phyloP scores from a whole-genome alignment of 1,139 yeast species.

The Suhomyces bribrorum region DNA sequence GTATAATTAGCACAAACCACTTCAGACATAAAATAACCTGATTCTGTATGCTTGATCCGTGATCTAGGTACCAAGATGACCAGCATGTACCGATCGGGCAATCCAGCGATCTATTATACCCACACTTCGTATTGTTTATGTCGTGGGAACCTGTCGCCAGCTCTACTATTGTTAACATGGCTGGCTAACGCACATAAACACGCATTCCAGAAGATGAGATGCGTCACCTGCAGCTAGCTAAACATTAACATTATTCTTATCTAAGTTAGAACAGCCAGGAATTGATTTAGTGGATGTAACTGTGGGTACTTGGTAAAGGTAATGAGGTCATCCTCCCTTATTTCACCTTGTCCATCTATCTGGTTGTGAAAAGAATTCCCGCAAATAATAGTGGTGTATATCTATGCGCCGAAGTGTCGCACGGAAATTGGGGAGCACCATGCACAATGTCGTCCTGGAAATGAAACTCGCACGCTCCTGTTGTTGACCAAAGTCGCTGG shows the following conservation, averaged over 20 bases:
- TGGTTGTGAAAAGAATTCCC: background rate
- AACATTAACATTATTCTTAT: background rate
- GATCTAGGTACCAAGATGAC: background rate
- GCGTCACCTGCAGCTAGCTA: background rate
- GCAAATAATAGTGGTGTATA: background rate
- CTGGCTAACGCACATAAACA: background rate
- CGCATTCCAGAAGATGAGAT: background rate
- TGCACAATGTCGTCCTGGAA: constrained; percentile 5
- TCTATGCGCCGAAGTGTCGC: constrained; percentile 7
- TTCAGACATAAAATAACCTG: background rate
- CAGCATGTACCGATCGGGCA: background rate
- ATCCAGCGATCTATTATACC: background rate
- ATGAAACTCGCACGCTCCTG: constrained; percentile 3
- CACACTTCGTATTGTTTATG: background rate
- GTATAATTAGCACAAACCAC: background rate
- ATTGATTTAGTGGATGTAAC: background rate
- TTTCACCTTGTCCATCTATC: too few relatives aligned
- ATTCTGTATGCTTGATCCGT: background rate
- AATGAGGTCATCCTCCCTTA: too few relatives aligned
- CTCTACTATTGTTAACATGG: background rate
- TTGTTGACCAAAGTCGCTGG: background rate
- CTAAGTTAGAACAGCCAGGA: background rate
- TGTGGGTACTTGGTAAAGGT: too few relatives aligned
- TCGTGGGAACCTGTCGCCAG: background rate
- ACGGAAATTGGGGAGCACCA: constrained; percentile 3